A percentile compares a stretch with the other conserved stretches of the same genome.
These are phyloP conservation scores for Stephania cephalantha DNA, from an alignment of 164 flowering plant species.

Conservation along the genomic window DNA sequence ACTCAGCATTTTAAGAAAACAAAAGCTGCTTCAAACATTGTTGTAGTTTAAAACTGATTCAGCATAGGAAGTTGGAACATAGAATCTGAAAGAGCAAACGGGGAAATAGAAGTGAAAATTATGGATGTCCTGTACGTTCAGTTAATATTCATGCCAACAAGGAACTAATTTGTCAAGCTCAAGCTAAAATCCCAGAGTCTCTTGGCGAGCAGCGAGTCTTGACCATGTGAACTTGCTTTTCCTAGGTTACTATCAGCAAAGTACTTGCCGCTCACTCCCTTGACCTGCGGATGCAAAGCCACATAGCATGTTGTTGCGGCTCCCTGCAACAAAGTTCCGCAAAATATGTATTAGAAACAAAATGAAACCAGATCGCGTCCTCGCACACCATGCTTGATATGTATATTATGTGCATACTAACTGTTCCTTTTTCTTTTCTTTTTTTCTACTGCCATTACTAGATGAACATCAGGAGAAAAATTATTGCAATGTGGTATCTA, in stretches of 20 bases:
- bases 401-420: background rate
- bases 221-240: constrained; percentile 31
- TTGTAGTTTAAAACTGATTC: background rate
- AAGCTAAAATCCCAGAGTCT: constrained; percentile 72
- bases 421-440: too few relatives aligned
- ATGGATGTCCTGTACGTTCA: background rate
- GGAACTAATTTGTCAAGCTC: constrained; percentile 20
- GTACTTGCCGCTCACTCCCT: constrained; percentile 56
- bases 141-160: background rate
- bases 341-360: background rate
- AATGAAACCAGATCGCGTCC: background rate
- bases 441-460: too few relatives aligned
- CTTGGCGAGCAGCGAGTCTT: constrained; percentile 48
- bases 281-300: constrained; percentile 63
- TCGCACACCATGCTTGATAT: background rate
- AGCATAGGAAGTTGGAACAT: background rate
- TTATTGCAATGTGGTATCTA: too few relatives aligned
- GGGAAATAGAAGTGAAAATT: background rate
- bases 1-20: too few relatives aligned
- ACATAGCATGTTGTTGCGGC: constrained; percentile 80
- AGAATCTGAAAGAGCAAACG: too few relatives aligned
- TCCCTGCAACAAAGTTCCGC: constrained; percentile 39
- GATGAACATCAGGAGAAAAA: too few relatives aligned
- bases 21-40: background rate
- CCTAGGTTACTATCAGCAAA: constrained; percentile 47